These are phyloP conservation scores for Viscum album DNA, from an alignment of 177 flowering plant species.

Conservation along the genomic window DNA sequence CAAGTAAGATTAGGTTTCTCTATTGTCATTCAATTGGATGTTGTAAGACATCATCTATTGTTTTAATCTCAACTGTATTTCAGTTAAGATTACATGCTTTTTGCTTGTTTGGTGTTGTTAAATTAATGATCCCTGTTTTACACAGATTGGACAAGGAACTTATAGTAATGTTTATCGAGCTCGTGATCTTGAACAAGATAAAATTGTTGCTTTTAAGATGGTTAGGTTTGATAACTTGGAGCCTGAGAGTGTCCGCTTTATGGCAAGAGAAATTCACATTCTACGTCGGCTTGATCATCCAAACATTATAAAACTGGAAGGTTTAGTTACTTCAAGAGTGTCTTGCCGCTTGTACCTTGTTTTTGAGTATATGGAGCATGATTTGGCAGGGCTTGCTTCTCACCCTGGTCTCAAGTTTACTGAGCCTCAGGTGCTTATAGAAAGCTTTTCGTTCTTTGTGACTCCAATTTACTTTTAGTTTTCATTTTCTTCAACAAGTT, in stretches of 20 bases:
- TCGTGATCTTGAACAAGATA: slow-evolving; percentile 78
- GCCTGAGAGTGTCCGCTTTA: slow-evolving; percentile 96
- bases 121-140: slow-evolving; percentile 10
- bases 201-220: slow-evolving; percentile 90
- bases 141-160: slow-evolving; percentile 98
- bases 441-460: neutral
- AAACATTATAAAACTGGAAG: slow-evolving; percentile 84
- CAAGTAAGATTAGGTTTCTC: too few species aligned
- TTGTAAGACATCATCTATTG: neutral
- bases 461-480: neutral
- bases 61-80: neutral
- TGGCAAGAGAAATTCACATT: slow-evolving; percentile 96
- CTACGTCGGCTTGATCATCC: slow-evolving; percentile 90
- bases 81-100: neutral
- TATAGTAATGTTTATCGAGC: slow-evolving; percentile 93
- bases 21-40: neutral
- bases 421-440: slow-evolving; percentile 61
- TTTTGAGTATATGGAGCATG: slow-evolving; percentile 98
- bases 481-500: neutral
- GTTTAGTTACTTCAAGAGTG: slow-evolving; percentile 87
- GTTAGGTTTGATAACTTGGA: slow-evolving; percentile 90
- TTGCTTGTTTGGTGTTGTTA: slow-evolving; percentile 4
- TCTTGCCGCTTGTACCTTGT: slow-evolving; percentile 94
- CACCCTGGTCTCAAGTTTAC: slow-evolving; percentile 77
- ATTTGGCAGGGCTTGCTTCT: slow-evolving; percentile 91